Evolutionary conservation across 2,329 filamentous ascomycete genomes (phyloP).

Genomic region (Teratosphaeriaceae sp.): DNA sequence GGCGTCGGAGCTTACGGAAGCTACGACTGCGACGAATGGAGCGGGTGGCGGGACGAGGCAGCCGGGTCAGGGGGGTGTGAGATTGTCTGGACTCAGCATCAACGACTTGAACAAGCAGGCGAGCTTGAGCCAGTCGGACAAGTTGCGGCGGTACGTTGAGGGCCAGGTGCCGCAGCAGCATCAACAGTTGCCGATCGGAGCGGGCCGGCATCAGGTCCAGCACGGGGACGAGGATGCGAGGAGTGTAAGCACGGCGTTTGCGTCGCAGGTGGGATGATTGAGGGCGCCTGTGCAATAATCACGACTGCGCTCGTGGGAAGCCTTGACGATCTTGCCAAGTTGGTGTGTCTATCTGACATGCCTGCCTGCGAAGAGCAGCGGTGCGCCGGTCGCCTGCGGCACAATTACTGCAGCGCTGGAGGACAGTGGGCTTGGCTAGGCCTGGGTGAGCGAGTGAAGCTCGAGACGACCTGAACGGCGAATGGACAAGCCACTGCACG

Average conservation of each 20-base stretch:
- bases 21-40: conserved; percentile 50
- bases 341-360: no score
- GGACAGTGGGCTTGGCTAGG: no score
- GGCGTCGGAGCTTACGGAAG: conserved; percentile 82
- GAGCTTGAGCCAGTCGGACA: conserved; percentile 75
- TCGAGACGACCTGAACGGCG: no score
- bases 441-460: no score
- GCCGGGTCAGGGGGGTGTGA: conserved; percentile 70
- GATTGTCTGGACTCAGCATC: conserved; percentile 75
- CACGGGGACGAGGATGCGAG: conserved; percentile 82
- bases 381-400: no score
- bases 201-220: conserved; percentile 50
- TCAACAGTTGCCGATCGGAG: conserved; percentile 48
- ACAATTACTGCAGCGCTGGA: no score
- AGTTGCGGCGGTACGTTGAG: conserved; percentile 90
- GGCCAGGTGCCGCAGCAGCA: conserved; percentile 24
- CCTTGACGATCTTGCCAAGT: no score
- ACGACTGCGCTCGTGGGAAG: no score
- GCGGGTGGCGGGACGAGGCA: conserved; percentile 62
- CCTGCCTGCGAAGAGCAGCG: no score
- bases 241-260: conserved; percentile 93
- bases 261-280: conserved; percentile 63
- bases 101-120: conserved; percentile 64
- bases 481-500: no score
- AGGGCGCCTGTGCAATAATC: no score